Base-by-base conservation (phyloP, 23 red algal genomes). In the Gracilaria gracilis region DNA sequence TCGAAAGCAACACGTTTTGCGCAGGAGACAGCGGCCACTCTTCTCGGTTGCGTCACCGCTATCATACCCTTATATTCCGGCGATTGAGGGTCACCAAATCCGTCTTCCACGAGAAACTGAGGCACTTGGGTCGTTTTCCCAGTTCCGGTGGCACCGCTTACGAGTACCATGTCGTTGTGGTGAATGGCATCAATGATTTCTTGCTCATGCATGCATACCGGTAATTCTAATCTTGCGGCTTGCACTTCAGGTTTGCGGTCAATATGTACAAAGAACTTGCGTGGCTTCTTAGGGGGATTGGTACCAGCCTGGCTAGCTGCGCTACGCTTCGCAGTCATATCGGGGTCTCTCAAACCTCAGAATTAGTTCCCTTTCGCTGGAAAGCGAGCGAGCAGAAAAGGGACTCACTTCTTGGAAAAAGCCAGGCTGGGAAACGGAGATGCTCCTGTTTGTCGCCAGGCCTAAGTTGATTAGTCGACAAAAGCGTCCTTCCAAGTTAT, bases 91-190 rank as follows among this genome's bases (percentile, higher is more conserved):
- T 46, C 42, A 23, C 95, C 91, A 80, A 94, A 93, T 46, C 93
- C 97, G 27, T 84, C 83, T 80, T 96, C 91, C 46, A 90, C 79
- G 28, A 99, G 81, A 57, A 96, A 95, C 76, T 95, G 89, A 0
- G 97, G 97, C 25, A 99, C 84, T 55, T 94, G 88, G 23, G 97
- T 99, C 27, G 97, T 96, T 61, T 99, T 99, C n/a, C 97, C 97
- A 25, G 86, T 75, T 32, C 97, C 97, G 32, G 97, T 96, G 28
- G 77, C 89, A 39, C 83, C 94, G 36, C 71, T 61, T 3, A 99
- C 61, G 14, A 99, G 51, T 15, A 96, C 86, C 4, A 99, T 81
- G 81, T 95, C 93, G 73, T 96, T 77, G 20, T 57, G 71, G 67
- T 79, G 64, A 57, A 99, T 59, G 70, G 80, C 83, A 27, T 94